A percentile compares a stretch with the other conserved stretches of the same genome.
These are phyloP conservation scores for Cystoderma amianthinum DNA, from an alignment of 768 basidiomycete species.

Conservation along the genomic window DNA sequence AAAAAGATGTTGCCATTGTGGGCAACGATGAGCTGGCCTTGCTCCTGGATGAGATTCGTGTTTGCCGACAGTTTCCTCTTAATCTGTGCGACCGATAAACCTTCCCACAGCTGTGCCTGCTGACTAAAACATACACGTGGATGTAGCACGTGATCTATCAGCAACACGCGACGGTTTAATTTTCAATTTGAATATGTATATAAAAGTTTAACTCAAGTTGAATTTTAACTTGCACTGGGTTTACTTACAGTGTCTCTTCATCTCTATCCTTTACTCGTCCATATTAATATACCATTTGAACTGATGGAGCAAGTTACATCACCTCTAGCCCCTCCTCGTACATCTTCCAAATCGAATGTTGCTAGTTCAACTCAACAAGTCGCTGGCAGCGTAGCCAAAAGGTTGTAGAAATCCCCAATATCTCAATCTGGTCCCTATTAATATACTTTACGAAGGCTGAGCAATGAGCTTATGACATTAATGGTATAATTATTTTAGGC, in stretches of 20 bases:
- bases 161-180: neutral
- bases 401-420: constrained; percentile 34
- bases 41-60: neutral
- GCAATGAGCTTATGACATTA: constrained; percentile 81
- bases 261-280: constrained; percentile 2
- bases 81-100: no score
- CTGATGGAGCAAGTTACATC: constrained; percentile 75
- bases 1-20: constrained; percentile 36
- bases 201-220: no score
- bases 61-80: neutral
- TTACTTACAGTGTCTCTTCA: neutral
- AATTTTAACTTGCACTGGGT: neutral
- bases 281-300: constrained; percentile 12
- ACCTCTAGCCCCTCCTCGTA: constrained; percentile 53
- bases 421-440: constrained; percentile 3
- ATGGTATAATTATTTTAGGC: constrained; percentile 44
- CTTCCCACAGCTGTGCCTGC: no score
- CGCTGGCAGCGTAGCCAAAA: constrained; percentile 79
- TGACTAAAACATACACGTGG: no score
- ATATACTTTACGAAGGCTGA: constrained; percentile 57
- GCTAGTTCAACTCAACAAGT: constrained; percentile 46
- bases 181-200: neutral
- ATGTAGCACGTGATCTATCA: no score
- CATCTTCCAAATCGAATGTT: constrained; percentile 49
- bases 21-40: neutral